Evolutionary conservation across 768 basidiomycete species (phyloP).

Genomic region (Rhodotorula sphaerocarpa): DNA sequence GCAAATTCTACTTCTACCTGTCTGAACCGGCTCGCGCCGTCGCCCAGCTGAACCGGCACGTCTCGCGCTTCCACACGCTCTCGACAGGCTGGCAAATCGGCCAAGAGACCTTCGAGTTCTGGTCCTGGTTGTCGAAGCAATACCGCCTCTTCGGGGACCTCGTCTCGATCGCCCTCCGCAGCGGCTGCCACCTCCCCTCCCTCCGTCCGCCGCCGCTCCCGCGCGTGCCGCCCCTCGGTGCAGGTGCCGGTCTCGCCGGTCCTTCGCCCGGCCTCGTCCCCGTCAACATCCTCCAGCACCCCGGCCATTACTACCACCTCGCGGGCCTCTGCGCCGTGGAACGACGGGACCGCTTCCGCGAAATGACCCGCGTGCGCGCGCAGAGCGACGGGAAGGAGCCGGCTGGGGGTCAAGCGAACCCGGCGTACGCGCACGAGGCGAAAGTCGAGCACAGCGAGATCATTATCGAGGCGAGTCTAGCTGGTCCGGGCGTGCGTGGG

Average conservation of each 20-base stretch:
- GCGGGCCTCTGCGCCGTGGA: slow-evolving; percentile 78
- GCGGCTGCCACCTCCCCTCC: slow-evolving; percentile 40
- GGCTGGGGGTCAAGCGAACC: slow-evolving; percentile 43
- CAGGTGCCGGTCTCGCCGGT: slow-evolving; percentile 1
- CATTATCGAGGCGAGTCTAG: too few relatives aligned
- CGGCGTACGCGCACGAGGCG: slow-evolving; percentile 78
- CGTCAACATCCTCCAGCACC: slow-evolving; percentile 72
- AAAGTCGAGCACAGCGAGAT: slow-evolving; percentile 81
- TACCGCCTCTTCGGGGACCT: slow-evolving; percentile 85
- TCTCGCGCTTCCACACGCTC: slow-evolving; percentile 75
- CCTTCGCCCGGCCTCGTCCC: slow-evolving; percentile 56
- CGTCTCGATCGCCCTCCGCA: slow-evolving; percentile 60
- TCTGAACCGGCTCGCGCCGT: slow-evolving; percentile 73
- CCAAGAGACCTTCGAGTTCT: slow-evolving; percentile 91
- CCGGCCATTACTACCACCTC: slow-evolving; percentile 85
- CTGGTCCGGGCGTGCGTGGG: slow-evolving; percentile 47
- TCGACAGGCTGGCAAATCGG: slow-evolving; percentile 84
- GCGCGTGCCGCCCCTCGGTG: not conserved
- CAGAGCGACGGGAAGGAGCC: not conserved
- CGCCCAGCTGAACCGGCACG: slow-evolving; percentile 73
- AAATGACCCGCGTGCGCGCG: slow-evolving; percentile 49
- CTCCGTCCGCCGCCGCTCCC: slow-evolving; percentile 33
- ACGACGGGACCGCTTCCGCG: slow-evolving; percentile 60
- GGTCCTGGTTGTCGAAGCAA: slow-evolving; percentile 95
- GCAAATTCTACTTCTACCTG: slow-evolving; percentile 84